Conservation (phyloP, 2,329 filamentous ascomycete species). For the Xylariaceae sp. region DNA sequence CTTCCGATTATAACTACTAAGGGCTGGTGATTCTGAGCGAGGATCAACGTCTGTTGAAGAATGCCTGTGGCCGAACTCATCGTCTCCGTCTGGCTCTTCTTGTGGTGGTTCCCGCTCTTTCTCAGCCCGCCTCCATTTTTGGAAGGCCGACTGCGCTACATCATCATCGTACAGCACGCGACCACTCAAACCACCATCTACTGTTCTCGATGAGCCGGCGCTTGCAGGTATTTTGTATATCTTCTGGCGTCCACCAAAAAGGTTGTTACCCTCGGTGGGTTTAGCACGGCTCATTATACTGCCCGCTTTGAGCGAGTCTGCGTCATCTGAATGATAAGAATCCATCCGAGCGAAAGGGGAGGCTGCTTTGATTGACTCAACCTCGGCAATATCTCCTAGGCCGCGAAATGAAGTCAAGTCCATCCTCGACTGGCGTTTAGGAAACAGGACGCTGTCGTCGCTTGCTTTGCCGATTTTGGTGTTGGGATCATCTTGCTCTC, state of each 20-base stretch:
- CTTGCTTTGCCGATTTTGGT: slow-evolving; percentile 92
- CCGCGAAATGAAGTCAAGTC: slow-evolving; percentile 68
- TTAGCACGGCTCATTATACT: slow-evolving; percentile 87
- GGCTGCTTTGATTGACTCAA: slow-evolving; percentile 76
- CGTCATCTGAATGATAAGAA: slow-evolving; percentile 73
- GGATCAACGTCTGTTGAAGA: slow-evolving; percentile 34
- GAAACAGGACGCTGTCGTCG: slow-evolving; percentile 89
- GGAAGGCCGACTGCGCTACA: slow-evolving; percentile 81
- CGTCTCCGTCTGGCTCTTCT: slow-evolving; percentile 48
- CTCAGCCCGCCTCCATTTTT: slow-evolving; percentile 71
- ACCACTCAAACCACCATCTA: slow-evolving; percentile 62
- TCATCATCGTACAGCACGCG: slow-evolving; percentile 86
- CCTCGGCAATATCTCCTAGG: slow-evolving; percentile 87
- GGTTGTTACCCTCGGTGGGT: slow-evolving; percentile 85
- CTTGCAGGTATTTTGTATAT: slow-evolving; percentile 82
- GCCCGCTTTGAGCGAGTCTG: slow-evolving; percentile 63
- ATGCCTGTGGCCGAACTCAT: slow-evolving; percentile 47
- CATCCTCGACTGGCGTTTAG: slow-evolving; percentile 80
- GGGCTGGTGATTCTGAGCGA: slow-evolving; percentile 62
- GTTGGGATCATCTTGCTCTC: slow-evolving; percentile 90
- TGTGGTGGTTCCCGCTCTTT: slow-evolving; percentile 56
- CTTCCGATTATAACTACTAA: slow-evolving; percentile 73
- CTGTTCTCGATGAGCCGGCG: slow-evolving; percentile 50
- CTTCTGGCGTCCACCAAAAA: slow-evolving; percentile 96
- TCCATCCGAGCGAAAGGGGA: slow-evolving; percentile 64